Evolutionary conservation across 2,329 filamentous ascomycete species (phyloP), one percentile per base, ranked within the genome.

Genomic region (Aspergillus glaucus): DNA sequence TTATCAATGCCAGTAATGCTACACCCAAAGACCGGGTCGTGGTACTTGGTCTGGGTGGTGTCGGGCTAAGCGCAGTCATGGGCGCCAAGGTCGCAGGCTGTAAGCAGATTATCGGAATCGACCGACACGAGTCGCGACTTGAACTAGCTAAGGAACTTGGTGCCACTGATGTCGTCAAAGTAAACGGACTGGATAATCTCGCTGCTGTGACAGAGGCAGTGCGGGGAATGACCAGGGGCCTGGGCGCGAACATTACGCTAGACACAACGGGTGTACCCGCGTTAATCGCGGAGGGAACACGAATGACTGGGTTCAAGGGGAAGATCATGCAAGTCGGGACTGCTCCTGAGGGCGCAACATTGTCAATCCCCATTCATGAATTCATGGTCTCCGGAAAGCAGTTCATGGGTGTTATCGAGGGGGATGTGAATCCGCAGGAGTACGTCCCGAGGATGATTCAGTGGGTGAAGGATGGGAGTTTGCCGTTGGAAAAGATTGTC

Each of bases 241-340:
- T 68, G 0, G 76, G 77, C 0, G 66, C 73, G 0, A 73, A 69
- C 2, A 63, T 78, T 30, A 68, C 67, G 4, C 66, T 80, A 45
- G 78, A 80, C 47, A 79, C 76, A 0, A 79, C 75, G 1, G 78
- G 75, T 0, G 68, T 69, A 0, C 62, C 69, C 34, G 50, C 68
- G 36, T 51, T 78, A 48, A 61, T 79, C 14, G 62, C 71, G 7
- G 71, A 71, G 3, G 70, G 67, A 1, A 51, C 78, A 2, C 64
- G 72, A 2, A 68, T 69, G 30, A 69, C 75, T 4, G 62, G 72
- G 10, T 69, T 70, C 26, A 68, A 68, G 49, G 78, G 76, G 1
- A 74, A 73, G 51, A 67, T 78, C 22, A 68, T 79, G 5, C 73
- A 78, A 53, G 73, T 80, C 15, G 77, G 78, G 0, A 72, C 71